Base-by-base conservation (phyloP, 371 early-diverging fungal genomes). In the Mortierella sp. region DNA sequence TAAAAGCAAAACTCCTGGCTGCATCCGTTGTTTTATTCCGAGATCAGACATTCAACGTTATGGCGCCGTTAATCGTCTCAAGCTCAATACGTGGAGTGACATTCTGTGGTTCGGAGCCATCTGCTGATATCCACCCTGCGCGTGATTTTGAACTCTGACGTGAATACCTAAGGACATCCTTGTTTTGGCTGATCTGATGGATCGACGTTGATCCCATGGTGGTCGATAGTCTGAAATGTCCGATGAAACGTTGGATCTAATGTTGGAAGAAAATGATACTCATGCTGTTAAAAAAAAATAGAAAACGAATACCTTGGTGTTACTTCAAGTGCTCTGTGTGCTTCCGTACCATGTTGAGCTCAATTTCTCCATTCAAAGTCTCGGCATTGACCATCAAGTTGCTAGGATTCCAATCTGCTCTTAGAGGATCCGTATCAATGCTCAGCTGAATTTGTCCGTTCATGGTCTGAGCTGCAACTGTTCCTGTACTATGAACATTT, bases 391-490 rank as follows among this genome's bases (percentile, higher is more conserved):
- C 39, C 3, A 24, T 13, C 19, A 65, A 48, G 0, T 64, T 56
- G 2, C 34, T 39, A 12, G 38, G 14, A 43, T 49, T 51, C 61
- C 61, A 61, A 14, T n/a, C 41, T 6, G 21, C 0, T 12, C 31
- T 23, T 16, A 23, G 3, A 0, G 45, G 57, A 6, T 21, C 23
- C 14, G 68, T 51, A 49, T 68, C 58, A 21, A 68, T 38, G 3
- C 10, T 31, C 31, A 68, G 4, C 18, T 61, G 23, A 3, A 68
- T 39, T 0, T 30, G 47, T 23, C 68, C 68, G 39, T 68, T 68
- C 23, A 56, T 18, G 10, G 39, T 21, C 1, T 21, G 12, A n/a
- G 50, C 46, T 19, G n/a, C 26, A 46, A 68, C 45, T 1, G 4
- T 48, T 24, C 68, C 68, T 13, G 61, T 23, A 19, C 54, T 61